A percentile compares a stretch with the other conserved stretches of the same genome.
These are phyloP conservation scores for Knufia petricola DNA, from an alignment of 2,329 filamentous ascomycete species.

Conservation along the genomic window DNA sequence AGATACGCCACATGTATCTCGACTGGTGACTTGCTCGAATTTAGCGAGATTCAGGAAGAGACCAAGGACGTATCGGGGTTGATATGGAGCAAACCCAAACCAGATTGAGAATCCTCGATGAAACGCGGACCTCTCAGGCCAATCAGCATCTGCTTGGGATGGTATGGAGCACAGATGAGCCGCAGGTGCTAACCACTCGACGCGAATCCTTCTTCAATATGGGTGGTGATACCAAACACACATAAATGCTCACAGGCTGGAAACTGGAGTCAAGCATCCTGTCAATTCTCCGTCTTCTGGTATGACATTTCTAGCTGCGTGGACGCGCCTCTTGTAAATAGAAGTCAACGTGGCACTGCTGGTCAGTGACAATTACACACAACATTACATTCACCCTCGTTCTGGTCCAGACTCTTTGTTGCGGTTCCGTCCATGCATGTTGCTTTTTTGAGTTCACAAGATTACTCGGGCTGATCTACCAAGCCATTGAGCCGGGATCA, in stretches of 20 bases:
- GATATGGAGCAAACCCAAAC: not conserved
- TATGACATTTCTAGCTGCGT: not conserved
- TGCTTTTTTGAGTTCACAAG: not conserved
- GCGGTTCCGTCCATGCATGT: not conserved
- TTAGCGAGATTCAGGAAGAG: too few relatives aligned
- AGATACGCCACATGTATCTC: too few relatives aligned
- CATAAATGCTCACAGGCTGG: not conserved
- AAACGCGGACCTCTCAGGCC: not conserved
- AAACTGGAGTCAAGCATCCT: not conserved
- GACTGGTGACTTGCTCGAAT: not conserved
- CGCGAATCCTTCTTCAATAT: not conserved
- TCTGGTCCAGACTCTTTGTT: not conserved
- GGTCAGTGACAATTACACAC: not conserved
- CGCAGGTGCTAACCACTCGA: not conserved
- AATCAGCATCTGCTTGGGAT: not conserved
- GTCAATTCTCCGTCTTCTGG: not conserved
- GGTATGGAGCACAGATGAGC: not conserved
- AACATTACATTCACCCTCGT: not conserved
- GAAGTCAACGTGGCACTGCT: not conserved
- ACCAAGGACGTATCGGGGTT: not conserved
- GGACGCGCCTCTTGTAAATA: conserved; percentile 2
- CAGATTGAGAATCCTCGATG: not conserved
- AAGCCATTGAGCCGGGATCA: not conserved
- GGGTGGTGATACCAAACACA: not conserved
- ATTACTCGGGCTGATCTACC: not conserved